Percentiles rank a stretch among this genome's conserved stretches.
These are phyloP conservation scores for Posidonia australis DNA, from an alignment of 106 monocot genomes.

Conservation along the genomic window DNA sequence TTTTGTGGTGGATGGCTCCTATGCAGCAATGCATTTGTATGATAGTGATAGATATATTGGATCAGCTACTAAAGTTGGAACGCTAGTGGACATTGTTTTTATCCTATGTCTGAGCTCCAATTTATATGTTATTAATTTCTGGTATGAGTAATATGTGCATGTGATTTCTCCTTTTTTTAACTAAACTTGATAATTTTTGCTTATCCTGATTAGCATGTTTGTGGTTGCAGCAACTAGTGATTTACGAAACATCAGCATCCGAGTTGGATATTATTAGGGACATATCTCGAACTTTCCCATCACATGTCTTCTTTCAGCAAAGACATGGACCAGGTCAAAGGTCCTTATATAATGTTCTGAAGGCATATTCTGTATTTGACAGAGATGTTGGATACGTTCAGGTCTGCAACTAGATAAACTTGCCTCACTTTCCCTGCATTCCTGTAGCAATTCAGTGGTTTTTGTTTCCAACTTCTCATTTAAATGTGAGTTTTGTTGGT, in stretches of 20 bases:
- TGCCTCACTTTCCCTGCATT: neutral
- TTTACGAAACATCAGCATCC: conserved; percentile 93
- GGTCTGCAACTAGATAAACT: conserved; percentile 27
- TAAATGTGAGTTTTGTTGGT: neutral
- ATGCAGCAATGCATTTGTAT: too few relatives aligned
- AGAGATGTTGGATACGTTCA: conserved; percentile 99
- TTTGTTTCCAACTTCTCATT: neutral
- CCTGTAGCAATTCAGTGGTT: neutral
- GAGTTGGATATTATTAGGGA: conserved; percentile 97
- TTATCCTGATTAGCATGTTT: neutral
- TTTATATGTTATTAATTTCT: neutral
- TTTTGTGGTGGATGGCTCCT: too few relatives aligned
- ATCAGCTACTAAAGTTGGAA: too few relatives aligned
- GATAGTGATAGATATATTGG: too few relatives aligned
- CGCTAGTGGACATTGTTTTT: too few relatives aligned
- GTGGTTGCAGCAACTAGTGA: conserved; percentile 75
- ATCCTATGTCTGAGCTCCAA: neutral
- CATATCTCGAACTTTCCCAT: conserved; percentile 94
- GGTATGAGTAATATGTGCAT: too few relatives aligned
- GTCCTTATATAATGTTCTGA: conserved; percentile 92
- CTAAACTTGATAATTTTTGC: too few relatives aligned
- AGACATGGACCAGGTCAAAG: conserved; percentile 98
- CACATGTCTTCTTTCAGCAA: conserved; percentile 94
- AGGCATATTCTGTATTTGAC: conserved; percentile 97
- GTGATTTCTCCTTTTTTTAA: too few relatives aligned